Base-by-base conservation (phyloP, 2,329 filamentous ascomycete genomes). In the Dactylellina sp. region DNA sequence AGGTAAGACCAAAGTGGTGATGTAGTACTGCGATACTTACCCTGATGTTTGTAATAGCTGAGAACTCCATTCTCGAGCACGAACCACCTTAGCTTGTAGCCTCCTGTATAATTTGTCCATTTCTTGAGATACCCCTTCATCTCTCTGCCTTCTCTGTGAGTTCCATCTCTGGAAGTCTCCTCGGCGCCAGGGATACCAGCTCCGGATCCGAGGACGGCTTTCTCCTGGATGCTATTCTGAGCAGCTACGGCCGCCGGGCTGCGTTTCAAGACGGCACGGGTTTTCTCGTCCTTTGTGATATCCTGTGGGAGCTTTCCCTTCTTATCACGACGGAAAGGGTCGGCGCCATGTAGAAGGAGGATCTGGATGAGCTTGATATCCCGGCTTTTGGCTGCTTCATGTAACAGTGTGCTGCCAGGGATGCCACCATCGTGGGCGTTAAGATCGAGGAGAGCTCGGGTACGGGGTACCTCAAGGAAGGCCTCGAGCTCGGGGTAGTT, bases 51-150 rank as follows among this genome's bases (percentile, higher is more conserved):
- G 84, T 98, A 99, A 83, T 99, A 99, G 82, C 95, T 98, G 77
- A 99, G 82, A 11, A 99, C 94, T 11, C 95, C 95, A 80, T 99
- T 95, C 80, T 99, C 95, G 7, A 99, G 87, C 12, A 98, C 95
- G 80, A 99, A 99, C 93, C 94, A 99, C 72, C 95, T 87, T 76
- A 99, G 82, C 83, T 99, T 97, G 83, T 97, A 99, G 7, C 95
- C 95, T 80, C 91, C 93, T 20, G 94, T 93, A 81, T 99, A 99
- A 81, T 99, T 99, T 52, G 95, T 99, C 95, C 95, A 99, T 81
- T 99, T 99, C 83, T 97, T 98, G 65, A 99, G 84, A 81, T 98
- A 99, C 5, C 95, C 95, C 83, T 96, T 97, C 91, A 99, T 98
- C 82, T 98, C 94, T 52, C 93, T 87, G 16, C 91, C 91, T 79